Base-by-base conservation (phyloP, 768 basidiomycete genomes). In the Saitozyma podzolica region DNA sequence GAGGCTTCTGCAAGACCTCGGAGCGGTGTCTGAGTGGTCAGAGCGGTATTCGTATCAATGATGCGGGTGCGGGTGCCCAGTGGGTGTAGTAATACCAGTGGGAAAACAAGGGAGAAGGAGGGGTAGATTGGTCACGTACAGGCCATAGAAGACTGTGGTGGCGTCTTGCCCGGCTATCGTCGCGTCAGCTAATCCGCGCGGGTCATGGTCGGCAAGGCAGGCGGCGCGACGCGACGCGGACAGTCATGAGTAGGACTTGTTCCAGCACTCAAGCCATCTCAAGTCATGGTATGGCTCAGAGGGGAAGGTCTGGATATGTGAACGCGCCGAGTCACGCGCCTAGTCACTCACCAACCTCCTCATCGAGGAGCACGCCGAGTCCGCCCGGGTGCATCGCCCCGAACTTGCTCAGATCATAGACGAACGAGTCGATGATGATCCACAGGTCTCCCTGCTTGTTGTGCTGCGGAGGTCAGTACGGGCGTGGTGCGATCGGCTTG, bases 81-180 rank as follows among this genome's bases (percentile, higher is more conserved):
- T 13, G 45, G 41, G 48, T 39, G 40, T 56, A 1, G 11, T 17
- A 2, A 4, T 29, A 3, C 10, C 19, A 37, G 40, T 43, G 11
- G 20, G 9, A 37, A 50, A 9, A 2, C 40, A 16, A 16, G 45
- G 55, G n/a, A 2, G 50, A 16, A 16, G 45, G 55, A 29, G 39
- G n/a, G 43, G 47, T 56, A 29, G 29, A 29, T 29, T 29, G 29
- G 29, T 29, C 29, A 29, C 72, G 70, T 60, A 74, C 47, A 97
- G 86, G 57, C 89, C 86, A 71, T 88, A 96, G 82, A 97, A 96
- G 6, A 85, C 84, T 42, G 91, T 88, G 0, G 92, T 95, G 0
- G 88, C 88, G 70, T 96, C 92, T 77, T 90, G 84, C 9, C 91
- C 92, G 55, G 90, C 91, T 29, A 29, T 29, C 29, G 29, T 29